Evolutionary conservation across 805 yeast species (phyloP).

Genomic region (Wickerhamomyces subpelliculosus): DNA sequence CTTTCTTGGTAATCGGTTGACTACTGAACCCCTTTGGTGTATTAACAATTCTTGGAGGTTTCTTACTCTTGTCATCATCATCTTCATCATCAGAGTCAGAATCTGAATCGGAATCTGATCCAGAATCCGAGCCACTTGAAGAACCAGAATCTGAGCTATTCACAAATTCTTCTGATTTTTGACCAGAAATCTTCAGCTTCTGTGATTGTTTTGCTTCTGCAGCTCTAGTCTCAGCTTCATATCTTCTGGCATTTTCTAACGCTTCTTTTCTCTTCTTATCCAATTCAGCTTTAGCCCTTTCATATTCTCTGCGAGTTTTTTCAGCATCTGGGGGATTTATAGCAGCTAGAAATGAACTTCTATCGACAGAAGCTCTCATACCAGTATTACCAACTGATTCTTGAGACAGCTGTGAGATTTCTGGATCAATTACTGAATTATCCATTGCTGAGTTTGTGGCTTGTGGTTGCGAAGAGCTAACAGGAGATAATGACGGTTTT

Average conservation of each 20-base stretch:
- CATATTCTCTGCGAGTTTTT: conserved; percentile 6
- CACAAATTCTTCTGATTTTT: not conserved
- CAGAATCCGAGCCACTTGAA: conserved; percentile 18
- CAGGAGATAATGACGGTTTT: no score
- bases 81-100: conserved; percentile 19
- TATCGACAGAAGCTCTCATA: no score
- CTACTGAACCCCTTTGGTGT: conserved; percentile 35
- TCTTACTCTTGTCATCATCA: conserved; percentile 22
- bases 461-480: no score
- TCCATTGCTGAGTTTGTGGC: no score
- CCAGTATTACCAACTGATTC: no score
- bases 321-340: conserved; percentile 1
- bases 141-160: conserved; percentile 31
- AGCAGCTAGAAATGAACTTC: no score
- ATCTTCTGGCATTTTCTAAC: conserved; percentile 1
- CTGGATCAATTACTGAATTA: no score
- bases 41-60: conserved; percentile 38
- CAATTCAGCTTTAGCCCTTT: conserved; percentile 9
- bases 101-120: conserved; percentile 16
- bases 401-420: not conserved
- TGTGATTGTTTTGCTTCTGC: not conserved
- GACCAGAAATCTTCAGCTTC: not conserved
- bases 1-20: no score
- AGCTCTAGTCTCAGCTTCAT: conserved; percentile 1
- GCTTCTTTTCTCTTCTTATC: conserved; percentile 6